phyloP scores from a whole-genome alignment of 352 stramenopile genomes.

The Pythium insidiosum region DNA sequence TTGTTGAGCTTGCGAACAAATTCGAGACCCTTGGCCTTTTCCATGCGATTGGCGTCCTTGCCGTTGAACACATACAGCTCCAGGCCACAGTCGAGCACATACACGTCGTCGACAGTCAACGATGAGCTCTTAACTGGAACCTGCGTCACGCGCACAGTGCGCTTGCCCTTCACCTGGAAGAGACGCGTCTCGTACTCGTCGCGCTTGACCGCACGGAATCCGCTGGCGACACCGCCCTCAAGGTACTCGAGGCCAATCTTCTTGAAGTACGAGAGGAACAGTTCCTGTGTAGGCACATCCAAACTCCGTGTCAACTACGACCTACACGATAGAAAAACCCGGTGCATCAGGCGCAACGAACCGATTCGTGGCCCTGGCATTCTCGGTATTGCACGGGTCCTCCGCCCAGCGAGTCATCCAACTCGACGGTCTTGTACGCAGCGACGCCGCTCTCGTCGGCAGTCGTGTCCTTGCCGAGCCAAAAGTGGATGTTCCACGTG shows the following conservation, averaged over 20 bases:
- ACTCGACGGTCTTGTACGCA: conserved; percentile 96
- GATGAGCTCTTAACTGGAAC: conserved; percentile 74
- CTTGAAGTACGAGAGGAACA: conserved; percentile 95
- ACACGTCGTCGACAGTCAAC: conserved; percentile 92
- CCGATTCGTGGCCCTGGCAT: conserved; percentile 69
- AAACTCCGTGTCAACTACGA: too few relatives aligned
- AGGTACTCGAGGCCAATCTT: conserved; percentile 87
- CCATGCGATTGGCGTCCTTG: conserved; percentile 71
- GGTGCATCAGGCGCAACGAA: conserved; percentile 8
- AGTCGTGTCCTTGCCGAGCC: conserved; percentile 90
- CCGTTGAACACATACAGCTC: conserved; percentile 88
- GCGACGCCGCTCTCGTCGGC: conserved; percentile 92
- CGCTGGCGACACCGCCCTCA: conserved; percentile 87
- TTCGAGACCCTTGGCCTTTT: conserved; percentile 88
- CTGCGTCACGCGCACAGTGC: conserved; percentile 80
- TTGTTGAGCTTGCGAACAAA: conserved; percentile 86
- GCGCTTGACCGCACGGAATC: conserved; percentile 89
- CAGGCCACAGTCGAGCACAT: conserved; percentile 90
- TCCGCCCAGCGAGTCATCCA: conserved; percentile 90
- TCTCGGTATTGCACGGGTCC: conserved; percentile 91
- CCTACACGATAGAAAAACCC: too few relatives aligned
- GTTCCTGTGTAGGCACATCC: conserved; percentile 27
- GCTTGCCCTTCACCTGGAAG: conserved; percentile 89
- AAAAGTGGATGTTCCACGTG: conserved; percentile 93
- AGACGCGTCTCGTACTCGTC: conserved; percentile 81